A percentile compares a stretch with the other conserved stretches of the same genome.
These are phyloP conservation scores for Aspergillus puulaauensis DNA, from an alignment of 2,329 filamentous ascomycete genomes.

Conservation along the genomic window DNA sequence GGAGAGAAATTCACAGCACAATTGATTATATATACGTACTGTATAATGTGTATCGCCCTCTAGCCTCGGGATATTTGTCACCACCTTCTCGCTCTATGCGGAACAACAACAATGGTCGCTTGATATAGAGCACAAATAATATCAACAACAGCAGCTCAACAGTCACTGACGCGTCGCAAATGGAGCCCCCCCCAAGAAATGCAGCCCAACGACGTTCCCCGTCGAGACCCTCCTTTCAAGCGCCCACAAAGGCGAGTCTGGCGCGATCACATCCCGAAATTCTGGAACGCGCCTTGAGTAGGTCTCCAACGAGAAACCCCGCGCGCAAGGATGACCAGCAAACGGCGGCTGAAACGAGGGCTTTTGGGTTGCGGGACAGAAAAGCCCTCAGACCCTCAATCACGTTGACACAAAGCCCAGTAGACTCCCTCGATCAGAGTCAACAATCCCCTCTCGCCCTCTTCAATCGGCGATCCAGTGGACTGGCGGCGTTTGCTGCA, in stretches of 20 bases:
- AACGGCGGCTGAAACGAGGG: constrained; percentile 18
- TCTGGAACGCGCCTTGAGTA: constrained; percentile 48
- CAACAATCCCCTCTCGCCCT: constrained; percentile 21
- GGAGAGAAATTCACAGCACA: neutral
- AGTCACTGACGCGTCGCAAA: constrained; percentile 43
- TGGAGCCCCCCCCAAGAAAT: constrained; percentile 26
- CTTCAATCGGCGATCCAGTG: constrained; percentile 29
- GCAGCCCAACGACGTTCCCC: constrained; percentile 28
- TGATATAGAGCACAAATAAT: constrained; percentile 51
- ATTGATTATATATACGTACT: neutral
- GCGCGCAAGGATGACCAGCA: constrained; percentile 17
- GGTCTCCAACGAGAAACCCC: constrained; percentile 36
- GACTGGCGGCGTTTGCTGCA: constrained; percentile 36
- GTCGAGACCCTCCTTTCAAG: constrained; percentile 60
- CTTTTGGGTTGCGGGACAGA: constrained; percentile 35
- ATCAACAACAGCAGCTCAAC: constrained; percentile 53
- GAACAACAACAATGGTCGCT: constrained; percentile 2
- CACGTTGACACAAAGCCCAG: constrained; percentile 28
- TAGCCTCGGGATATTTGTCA: neutral
- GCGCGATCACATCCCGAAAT: constrained; percentile 62
- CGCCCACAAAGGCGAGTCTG: constrained; percentile 66
- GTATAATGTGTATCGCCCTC: neutral
- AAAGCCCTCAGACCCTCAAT: constrained; percentile 40
- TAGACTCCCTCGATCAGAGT: constrained; percentile 12
- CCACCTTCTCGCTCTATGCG: neutral